phyloP scores from a whole-genome alignment of 164 flowering plant species.

The Nymphaea colorata region DNA sequence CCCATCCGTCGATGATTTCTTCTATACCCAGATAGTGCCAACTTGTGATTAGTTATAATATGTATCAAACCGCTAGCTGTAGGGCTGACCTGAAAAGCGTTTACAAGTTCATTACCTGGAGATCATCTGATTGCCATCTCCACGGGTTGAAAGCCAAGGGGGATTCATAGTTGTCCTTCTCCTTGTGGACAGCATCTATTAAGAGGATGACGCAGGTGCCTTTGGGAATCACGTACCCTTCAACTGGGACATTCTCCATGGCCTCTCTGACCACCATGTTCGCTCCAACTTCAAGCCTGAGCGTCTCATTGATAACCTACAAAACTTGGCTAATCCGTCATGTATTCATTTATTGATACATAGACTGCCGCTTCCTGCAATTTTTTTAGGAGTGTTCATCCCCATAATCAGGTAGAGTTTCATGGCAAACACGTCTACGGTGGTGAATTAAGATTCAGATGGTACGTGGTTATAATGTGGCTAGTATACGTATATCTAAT shows the following conservation, averaged over 20 bases:
- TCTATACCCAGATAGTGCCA: background rate
- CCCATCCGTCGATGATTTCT: background rate
- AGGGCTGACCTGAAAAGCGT: too few species aligned
- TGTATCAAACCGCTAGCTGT: too few species aligned
- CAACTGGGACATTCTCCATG: background rate
- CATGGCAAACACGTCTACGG: too few species aligned
- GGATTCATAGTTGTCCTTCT: background rate
- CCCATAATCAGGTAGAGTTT: too few species aligned
- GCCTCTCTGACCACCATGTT: background rate
- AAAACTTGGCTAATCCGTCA: background rate
- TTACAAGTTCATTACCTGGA: background rate
- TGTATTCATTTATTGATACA: too few species aligned
- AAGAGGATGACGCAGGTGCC: background rate
- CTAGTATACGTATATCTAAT: too few species aligned
- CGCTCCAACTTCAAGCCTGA: background rate
- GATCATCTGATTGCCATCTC: background rate
- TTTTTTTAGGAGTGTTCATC: too few species aligned
- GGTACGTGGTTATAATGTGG: background rate
- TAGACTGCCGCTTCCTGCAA: too few species aligned
- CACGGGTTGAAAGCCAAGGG: slow-evolving; percentile 1
- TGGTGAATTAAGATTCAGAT: too few species aligned
- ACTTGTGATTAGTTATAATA: background rate
- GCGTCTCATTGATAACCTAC: slow-evolving; percentile 2
- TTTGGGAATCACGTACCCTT: background rate
- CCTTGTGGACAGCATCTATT: slow-evolving; percentile 1